phyloP scores from a whole-genome alignment of 2,329 filamentous ascomycete species.

The Aspergillus quadricinctus region DNA sequence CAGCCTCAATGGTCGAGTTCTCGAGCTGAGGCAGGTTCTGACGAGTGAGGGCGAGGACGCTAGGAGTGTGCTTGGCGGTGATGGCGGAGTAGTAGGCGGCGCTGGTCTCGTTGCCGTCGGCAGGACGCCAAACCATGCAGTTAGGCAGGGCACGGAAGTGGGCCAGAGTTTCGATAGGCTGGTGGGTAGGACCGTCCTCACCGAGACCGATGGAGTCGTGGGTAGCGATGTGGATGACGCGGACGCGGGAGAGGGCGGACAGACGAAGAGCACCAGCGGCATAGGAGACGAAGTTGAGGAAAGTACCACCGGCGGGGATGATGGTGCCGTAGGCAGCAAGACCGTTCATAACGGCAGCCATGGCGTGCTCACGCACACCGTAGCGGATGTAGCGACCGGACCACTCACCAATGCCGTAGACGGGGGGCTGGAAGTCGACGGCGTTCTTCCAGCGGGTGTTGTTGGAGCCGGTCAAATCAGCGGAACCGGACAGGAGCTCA shows the following conservation, averaged over 20 bases:
- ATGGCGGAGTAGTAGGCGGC: conserved; percentile 96
- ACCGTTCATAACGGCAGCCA: conserved; percentile 60
- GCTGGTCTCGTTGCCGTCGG: conserved; percentile 96
- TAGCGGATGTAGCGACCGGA: conserved; percentile 72
- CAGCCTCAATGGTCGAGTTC: conserved; percentile 83
- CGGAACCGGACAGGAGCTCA: conserved; percentile 91
- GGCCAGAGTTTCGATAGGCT: conserved; percentile 96
- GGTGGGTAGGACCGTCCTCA: conserved; percentile 97
- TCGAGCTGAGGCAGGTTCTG: conserved; percentile 99
- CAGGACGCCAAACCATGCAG: conserved; percentile 98
- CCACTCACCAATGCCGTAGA: conserved; percentile 81
- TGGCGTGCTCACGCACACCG: conserved; percentile 50
- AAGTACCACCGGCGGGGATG: conserved; percentile 90
- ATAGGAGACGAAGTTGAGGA: conserved; percentile 99
- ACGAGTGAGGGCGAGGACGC: conserved; percentile 89
- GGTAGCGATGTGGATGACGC: conserved; percentile 91
- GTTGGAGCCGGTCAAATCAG: conserved; percentile 97
- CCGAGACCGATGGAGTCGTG: conserved; percentile 99
- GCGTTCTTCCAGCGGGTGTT: conserved; percentile 97
- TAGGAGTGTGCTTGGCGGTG: conserved; percentile 83
- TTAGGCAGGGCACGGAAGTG: conserved; percentile 99
- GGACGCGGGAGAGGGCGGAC: conserved; percentile 84
- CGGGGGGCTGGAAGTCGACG: conserved; percentile 92
- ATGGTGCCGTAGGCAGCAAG: conserved; percentile 91
- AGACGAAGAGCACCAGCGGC: conserved; percentile 92